Evolutionary conservation across 2,329 filamentous ascomycete genomes (phyloP).

Genomic region (Fusarium nygamai): DNA sequence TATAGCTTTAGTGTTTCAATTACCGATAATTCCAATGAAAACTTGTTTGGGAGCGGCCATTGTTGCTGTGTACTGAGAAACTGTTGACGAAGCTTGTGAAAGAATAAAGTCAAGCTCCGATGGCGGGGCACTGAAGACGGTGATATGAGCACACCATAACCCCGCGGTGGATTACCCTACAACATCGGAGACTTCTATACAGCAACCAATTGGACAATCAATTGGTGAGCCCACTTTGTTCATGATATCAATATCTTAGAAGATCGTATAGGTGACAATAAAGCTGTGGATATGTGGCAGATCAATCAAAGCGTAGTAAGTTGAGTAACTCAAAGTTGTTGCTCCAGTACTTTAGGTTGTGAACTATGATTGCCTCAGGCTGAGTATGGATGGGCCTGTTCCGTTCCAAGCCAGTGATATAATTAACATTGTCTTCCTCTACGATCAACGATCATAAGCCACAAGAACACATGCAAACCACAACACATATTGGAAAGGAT

Average conservation of each 20-base stretch:
- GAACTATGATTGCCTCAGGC: conserved; percentile 41
- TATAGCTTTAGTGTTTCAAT: background rate
- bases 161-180: conserved; percentile 44
- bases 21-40: conserved; percentile 64
- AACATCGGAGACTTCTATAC: conserved; percentile 12
- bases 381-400: background rate
- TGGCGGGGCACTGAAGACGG: conserved; percentile 47
- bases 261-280: background rate
- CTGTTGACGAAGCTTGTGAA: conserved; percentile 35
- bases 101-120: conserved; percentile 47
- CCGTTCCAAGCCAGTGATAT: background rate
- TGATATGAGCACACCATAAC: conserved; percentile 37
- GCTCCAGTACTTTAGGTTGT: background rate
- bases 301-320: background rate
- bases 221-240: conserved; percentile 18
- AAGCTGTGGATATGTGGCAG: background rate
- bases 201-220: conserved; percentile 25
- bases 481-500: conserved; percentile 48
- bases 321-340: background rate
- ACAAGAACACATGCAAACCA: background rate
- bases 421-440: background rate
- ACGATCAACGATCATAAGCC: background rate
- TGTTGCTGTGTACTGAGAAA: conserved; percentile 30
- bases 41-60: conserved; percentile 61
- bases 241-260: background rate